Conservation (phyloP, 2,329 filamentous ascomycete species). For the Diaporthe velutina region DNA sequence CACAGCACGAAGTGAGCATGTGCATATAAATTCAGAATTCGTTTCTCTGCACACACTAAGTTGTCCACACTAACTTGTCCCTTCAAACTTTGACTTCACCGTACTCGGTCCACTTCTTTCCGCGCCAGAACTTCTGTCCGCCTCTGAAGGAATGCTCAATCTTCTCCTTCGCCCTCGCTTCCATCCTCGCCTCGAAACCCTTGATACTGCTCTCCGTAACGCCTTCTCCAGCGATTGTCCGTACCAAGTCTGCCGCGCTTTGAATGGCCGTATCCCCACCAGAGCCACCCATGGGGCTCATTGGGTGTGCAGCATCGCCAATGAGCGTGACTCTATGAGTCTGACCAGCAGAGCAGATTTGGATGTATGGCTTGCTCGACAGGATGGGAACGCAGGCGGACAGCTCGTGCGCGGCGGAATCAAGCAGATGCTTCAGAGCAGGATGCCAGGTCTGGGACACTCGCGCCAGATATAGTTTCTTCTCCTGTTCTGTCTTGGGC, state of each 20-base stretch:
- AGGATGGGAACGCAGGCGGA: conserved; percentile 45
- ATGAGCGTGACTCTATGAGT: conserved; percentile 44
- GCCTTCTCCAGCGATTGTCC: conserved; percentile 43
- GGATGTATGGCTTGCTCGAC: conserved; percentile 48
- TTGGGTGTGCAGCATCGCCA: conserved; percentile 40
- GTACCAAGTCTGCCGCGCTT: conserved; percentile 46
- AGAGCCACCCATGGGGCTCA: conserved; percentile 49
- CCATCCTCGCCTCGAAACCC: conserved; percentile 46
- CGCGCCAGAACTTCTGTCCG: conserved; percentile 45
- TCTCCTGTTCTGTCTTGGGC: conserved; percentile 45
- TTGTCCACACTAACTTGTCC: no score
- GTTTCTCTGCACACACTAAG: neutral
- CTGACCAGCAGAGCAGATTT: conserved; percentile 40
- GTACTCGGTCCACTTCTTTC: conserved; percentile 42
- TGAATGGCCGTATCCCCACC: conserved; percentile 47
- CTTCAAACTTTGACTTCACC: conserved; percentile 15
- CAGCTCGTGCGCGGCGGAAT: conserved; percentile 42
- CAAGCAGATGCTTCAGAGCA: conserved; percentile 45
- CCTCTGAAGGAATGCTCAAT: conserved; percentile 48
- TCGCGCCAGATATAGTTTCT: conserved; percentile 41
- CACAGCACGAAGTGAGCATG: no score
- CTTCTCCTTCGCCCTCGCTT: conserved; percentile 44
- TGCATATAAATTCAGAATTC: neutral
- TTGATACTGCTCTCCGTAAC: conserved; percentile 39
- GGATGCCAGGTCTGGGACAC: conserved; percentile 46